A percentile compares a stretch with the other conserved stretches of the same genome.
These are phyloP conservation scores for Aspergillus uvarum DNA, from an alignment of 2,329 filamentous ascomycete species.

Conservation along the genomic window DNA sequence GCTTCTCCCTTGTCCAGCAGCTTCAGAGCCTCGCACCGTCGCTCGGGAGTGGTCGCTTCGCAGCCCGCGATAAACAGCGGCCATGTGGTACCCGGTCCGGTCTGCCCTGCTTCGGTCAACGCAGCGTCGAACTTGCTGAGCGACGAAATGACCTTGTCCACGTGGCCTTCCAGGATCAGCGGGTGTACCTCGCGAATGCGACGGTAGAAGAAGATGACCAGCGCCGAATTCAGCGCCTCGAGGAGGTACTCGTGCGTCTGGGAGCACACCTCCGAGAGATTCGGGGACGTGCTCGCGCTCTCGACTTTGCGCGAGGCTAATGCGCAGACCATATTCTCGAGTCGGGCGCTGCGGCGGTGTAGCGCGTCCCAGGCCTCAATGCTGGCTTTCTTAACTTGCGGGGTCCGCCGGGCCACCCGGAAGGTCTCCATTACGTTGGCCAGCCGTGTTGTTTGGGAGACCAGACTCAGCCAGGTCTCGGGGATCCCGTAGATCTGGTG, in stretches of 20 bases:
- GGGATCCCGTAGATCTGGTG: conserved; percentile 45
- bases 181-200: conserved; percentile 42
- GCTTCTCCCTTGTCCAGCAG: conserved; percentile 29
- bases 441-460: conserved; percentile 47
- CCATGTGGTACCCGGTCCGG: conserved; percentile 36
- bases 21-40: conserved; percentile 22
- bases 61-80: conserved; percentile 45
- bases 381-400: conserved; percentile 8
- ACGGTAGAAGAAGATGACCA: conserved; percentile 47
- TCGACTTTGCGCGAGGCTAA: conserved; percentile 25
- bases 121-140: conserved; percentile 32
- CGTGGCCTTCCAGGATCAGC: conserved; percentile 40
- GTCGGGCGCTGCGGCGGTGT: conserved; percentile 27
- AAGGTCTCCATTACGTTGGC: conserved; percentile 39
- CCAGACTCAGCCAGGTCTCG: conserved; percentile 46
- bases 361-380: conserved; percentile 30
- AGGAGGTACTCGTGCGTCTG: conserved; percentile 35
- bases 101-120: conserved; percentile 14
- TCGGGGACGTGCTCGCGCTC: conserved; percentile 11
- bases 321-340: conserved; percentile 36
- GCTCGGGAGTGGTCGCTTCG: conserved; percentile 31
- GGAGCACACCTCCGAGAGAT: conserved; percentile 12
- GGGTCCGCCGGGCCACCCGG: conserved; percentile 18
- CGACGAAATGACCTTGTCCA: conserved; percentile 36
- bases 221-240: conserved; percentile 40